These are phyloP conservation scores for Vitellaria paradoxa DNA, from an alignment of 179 eudicot species.

Conservation along the genomic window DNA sequence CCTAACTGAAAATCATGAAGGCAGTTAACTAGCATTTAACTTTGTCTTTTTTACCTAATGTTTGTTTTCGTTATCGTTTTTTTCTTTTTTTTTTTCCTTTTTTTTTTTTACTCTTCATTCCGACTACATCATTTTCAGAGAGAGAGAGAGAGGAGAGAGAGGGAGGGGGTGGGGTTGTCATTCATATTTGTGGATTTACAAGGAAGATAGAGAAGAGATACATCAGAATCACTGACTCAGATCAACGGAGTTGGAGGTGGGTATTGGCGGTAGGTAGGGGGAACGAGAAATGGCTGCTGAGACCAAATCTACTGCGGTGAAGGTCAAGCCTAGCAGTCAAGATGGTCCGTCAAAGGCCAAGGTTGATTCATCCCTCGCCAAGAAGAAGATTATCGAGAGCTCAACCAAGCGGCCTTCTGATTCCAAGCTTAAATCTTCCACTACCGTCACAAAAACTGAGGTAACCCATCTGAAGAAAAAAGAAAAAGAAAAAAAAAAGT, in stretches of 20 bases:
- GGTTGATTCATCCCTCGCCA: constrained; percentile 23
- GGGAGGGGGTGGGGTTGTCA: no score
- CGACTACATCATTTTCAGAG: no score
- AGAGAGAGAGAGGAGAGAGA: no score
- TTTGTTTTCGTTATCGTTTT: no score
- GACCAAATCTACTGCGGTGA: constrained; percentile 36
- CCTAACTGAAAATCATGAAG: no score
- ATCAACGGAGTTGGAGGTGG: background rate
- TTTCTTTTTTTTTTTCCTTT: no score
- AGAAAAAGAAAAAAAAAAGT: no score
- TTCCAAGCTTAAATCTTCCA: constrained; percentile 36
- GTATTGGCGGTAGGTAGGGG: background rate
- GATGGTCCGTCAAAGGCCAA: constrained; percentile 37
- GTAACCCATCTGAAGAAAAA: constrained; percentile 40
- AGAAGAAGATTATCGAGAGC: constrained; percentile 39
- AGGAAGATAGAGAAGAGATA: background rate
- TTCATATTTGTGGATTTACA: background rate
- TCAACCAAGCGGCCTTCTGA: constrained; percentile 37
- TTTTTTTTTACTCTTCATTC: no score
- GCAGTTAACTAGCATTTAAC: no score
- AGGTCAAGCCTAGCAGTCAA: constrained; percentile 43
- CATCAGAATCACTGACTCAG: background rate
- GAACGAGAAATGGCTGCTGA: constrained; percentile 36
- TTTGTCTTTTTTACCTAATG: no score
- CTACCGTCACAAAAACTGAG: constrained; percentile 47